phyloP scores from a whole-genome alignment of 441 rosid genomes.

The Adansonia madagascariensis region DNA sequence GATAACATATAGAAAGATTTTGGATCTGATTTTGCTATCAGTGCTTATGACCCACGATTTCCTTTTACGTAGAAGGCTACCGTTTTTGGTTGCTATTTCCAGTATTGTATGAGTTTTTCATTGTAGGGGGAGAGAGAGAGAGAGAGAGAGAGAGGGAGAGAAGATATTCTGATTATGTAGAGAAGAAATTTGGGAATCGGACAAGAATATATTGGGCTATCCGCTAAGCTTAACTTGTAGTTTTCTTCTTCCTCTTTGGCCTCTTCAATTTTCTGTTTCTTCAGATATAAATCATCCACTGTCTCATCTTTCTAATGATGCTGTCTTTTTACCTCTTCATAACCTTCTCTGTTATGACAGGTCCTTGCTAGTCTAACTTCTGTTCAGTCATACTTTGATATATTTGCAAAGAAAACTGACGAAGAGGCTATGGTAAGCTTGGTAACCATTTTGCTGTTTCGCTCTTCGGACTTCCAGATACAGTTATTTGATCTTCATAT shows the following conservation, averaged over 20 bases:
- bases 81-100: not conserved
- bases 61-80: not conserved
- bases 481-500: constrained; percentile 23
- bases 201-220: not conserved
- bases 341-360: constrained; percentile 40
- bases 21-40: not conserved
- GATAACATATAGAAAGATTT: not conserved
- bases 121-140: not conserved
- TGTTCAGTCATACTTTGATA: constrained; percentile 66
- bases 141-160: not conserved
- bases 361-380: constrained; percentile 69
- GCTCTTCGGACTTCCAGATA: constrained; percentile 20
- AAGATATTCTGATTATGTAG: not conserved
- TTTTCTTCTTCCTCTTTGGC: constrained; percentile 2
- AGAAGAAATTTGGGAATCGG: not conserved
- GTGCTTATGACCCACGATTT: not conserved
- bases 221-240: not conserved
- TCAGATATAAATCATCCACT: not conserved
- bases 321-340: constrained; percentile 15
- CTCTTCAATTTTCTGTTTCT: not conserved
- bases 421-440: constrained; percentile 59
- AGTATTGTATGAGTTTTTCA: not conserved
- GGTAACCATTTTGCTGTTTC: constrained; percentile 25
- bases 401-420: constrained; percentile 56
- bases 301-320: not conserved